These are phyloP conservation scores for Penicillium sp. DNA, from an alignment of 2,329 filamentous ascomycete genomes.

Conservation along the genomic window DNA sequence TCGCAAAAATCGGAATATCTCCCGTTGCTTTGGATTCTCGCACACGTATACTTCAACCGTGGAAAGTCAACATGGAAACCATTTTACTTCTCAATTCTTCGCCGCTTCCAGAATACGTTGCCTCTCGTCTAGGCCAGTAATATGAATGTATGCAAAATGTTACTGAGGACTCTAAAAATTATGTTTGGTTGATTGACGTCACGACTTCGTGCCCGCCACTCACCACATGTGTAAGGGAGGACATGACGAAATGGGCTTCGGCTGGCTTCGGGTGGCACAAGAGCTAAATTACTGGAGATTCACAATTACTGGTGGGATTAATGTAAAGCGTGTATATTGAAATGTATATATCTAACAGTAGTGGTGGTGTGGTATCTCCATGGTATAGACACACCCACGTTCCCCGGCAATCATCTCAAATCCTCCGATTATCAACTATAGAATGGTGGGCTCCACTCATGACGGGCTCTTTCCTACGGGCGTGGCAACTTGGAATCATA, in stretches of 20 bases:
- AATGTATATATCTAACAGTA: not conserved
- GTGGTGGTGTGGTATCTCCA: not conserved
- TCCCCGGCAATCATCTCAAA: not conserved
- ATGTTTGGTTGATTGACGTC: slow-evolving; percentile 17
- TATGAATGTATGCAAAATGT: not conserved
- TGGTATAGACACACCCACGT: not conserved
- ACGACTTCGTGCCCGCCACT: slow-evolving; percentile 14
- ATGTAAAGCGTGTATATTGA: not conserved
- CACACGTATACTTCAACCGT: too few relatives aligned
- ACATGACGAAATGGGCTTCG: slow-evolving; percentile 4
- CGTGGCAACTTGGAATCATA: slow-evolving; percentile 2
- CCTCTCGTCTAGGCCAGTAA: not conserved
- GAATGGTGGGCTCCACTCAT: not conserved
- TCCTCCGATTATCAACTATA: not conserved
- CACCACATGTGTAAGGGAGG: not conserved
- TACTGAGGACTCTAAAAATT: not conserved
- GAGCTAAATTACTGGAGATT: not conserved
- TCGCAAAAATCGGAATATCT: too few relatives aligned
- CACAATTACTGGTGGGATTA: not conserved
- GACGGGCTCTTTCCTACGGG: not conserved
- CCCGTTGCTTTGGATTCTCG: too few relatives aligned
- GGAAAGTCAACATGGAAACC: too few relatives aligned
- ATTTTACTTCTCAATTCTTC: not conserved
- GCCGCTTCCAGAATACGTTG: not conserved
- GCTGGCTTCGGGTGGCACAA: not conserved